phyloP scores from a whole-genome alignment of 192 early-diverging fungal species.

The Paraglomus brasilianum region DNA sequence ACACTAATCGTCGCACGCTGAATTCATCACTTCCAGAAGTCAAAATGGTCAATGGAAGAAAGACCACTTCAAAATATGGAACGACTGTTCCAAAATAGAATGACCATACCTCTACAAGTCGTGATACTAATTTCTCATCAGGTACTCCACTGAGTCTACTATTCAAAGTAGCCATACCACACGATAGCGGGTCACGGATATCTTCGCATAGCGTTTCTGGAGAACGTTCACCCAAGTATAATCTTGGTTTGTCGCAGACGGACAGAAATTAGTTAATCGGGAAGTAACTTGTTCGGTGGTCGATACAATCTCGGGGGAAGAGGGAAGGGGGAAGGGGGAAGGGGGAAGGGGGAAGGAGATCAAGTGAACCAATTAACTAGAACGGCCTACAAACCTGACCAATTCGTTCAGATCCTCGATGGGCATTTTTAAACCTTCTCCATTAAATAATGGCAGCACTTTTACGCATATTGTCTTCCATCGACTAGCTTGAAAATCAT shows the following conservation, averaged over 20 bases:
- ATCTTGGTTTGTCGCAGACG: conserved; percentile 26
- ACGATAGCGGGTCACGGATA: conserved; percentile 55
- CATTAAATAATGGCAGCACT: conserved; percentile 85
- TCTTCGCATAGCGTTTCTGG: conserved; percentile 50
- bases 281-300: background rate
- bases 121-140: conserved; percentile 63
- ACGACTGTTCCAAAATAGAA: conserved; percentile 79
- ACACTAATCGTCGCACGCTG: conserved; percentile 55
- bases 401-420: conserved; percentile 86
- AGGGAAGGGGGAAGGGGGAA: background rate
- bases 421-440: conserved; percentile 73
- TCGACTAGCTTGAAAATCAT: conserved; percentile 42
- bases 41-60: conserved; percentile 64
- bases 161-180: conserved; percentile 66
- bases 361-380: background rate
- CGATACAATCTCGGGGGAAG: background rate
- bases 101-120: conserved; percentile 76
- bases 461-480: conserved; percentile 73
- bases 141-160: conserved; percentile 64
- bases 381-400: conserved; percentile 54
- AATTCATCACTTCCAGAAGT: background rate
- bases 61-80: conserved; percentile 84
- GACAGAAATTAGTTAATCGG: background rate
- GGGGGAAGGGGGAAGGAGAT: background rate
- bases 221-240: conserved; percentile 44